phyloP scores from a whole-genome alignment of 129 eudicot species.

The Heracleum sosnowskyi region DNA sequence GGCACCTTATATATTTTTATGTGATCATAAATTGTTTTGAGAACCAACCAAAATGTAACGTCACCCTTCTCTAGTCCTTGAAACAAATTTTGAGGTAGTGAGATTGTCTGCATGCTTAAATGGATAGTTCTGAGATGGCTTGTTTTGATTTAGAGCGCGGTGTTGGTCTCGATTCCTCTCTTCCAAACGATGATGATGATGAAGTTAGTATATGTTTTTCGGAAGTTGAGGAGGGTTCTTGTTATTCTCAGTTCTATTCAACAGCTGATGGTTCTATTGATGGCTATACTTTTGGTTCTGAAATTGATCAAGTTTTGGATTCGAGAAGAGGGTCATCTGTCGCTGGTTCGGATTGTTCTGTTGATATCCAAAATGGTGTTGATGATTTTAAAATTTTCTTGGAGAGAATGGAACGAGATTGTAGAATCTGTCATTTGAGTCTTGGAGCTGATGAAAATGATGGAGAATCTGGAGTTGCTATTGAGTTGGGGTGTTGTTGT shows the following conservation, averaged over 20 bases:
- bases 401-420: conserved; percentile 37
- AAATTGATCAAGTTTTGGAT: conserved; percentile 20
- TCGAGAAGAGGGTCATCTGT: conserved; percentile 29
- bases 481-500: conserved; percentile 85
- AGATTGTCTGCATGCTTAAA: too few species aligned
- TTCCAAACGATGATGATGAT: conserved; percentile 12
- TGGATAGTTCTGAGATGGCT: conserved; percentile 29
- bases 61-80: too few species aligned
- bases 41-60: neutral
- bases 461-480: conserved; percentile 37
- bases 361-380: conserved; percentile 28
- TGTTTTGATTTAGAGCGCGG: conserved; percentile 50
- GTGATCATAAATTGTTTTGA: neutral
- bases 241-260: conserved; percentile 58
- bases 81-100: too few species aligned
- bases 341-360: conserved; percentile 30
- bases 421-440: conserved; percentile 78
- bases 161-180: conserved; percentile 8
- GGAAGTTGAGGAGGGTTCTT: conserved; percentile 53
- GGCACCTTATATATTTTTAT: neutral
- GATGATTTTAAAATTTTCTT: conserved; percentile 23
- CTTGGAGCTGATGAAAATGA: conserved; percentile 23
- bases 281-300: conserved; percentile 24
- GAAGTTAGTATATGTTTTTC: conserved; percentile 38
- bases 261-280: conserved; percentile 41